Evolutionary conservation across 2,329 filamentous ascomycete genomes (phyloP), one percentile per base, ranked within the genome.

Genomic region (Calonectria fujianensis): DNA sequence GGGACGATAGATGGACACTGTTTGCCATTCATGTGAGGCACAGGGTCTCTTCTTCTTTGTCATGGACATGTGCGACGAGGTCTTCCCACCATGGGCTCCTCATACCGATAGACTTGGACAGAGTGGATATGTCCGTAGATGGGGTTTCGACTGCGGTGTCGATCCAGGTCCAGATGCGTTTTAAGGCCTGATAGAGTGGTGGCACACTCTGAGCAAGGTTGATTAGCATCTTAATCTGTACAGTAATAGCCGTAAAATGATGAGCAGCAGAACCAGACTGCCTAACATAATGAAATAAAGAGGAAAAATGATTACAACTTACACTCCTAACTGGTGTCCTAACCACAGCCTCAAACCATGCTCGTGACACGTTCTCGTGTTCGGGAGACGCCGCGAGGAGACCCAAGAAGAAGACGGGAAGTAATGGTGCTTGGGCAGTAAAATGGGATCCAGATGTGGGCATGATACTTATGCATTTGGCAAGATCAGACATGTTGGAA

Each of bases 401-500:
- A 1, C 85, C 86, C 2, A 87, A 72, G n/a, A 87, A 80, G 57
- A 87, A 87, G 0, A 86, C 85, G 0, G 86, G 86, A 13, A 87
- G 82, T 1, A 87, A 79, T 7, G 86, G 86, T 9, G 86, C 85
- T 65, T 87, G 86, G 1, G 86, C 85, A 11, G 86, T 87, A 64
- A 87, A 87, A 3, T 85, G 78, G 27, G 78, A 78, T 9, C 85
- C 86, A 5, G 84, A 86, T 2, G 85, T 87, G 2, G 86, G 86
- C 85, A 87, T 85, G 10, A 86, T 83, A 4, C 75, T 77, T 24
- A 87, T 85, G 65, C 85, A 86, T 70, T 74, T 80, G 8, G 83
- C 83, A n/a, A 87, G 78, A 41, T 85, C 81, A 0, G 69, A 50
- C 16, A 86, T 37, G 27, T 82, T 83, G 24, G 72, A 41, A 13